Base-by-base conservation (phyloP, 1,139 yeast genomes). In the Kodamaea suecica region DNA sequence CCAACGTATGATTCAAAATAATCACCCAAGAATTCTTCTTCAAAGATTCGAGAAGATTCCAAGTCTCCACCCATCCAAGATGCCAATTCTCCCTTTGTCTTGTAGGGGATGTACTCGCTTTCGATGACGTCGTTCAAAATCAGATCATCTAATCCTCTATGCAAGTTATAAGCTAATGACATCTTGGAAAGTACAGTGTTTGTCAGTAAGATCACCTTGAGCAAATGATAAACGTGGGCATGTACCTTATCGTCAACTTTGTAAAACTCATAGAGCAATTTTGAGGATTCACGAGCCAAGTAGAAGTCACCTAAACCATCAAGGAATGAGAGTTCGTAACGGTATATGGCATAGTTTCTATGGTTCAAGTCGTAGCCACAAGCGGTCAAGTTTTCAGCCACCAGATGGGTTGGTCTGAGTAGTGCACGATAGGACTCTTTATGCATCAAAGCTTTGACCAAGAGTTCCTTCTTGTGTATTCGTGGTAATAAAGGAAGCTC, bases 271-370 rank as follows among this genome's bases (percentile, higher is more conserved):
- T 62, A 68, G 34, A 68, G 52, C 31, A 67, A 46, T 35, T 57
- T 59, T 2, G 71, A 60, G 1, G 70, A 58, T 40, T 64, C 72
- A 17, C 61, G 55, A 6, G 72, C 67, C 32, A 68, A 52, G 36
- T 58, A 65, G 40, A 64, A 65, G 46, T 68, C 74, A 0, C 74
- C 74, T 35, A 68, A 55, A 0, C 74, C 74, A 43, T 68, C 74
- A 36, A 64, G 57, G 35, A 66, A 63, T n/a, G 70, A 65, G 27
- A 67, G 53, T 37, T 66, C 72, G 39, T 62, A 55, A 29, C 67
- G 49, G 21, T 63, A 47, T 4, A 61, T 47, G 10, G 47, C 48
- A 34, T 53, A 51, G n/a, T 47, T 49, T 23, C 45, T 40, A 8
- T 39, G 43, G 20, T 52, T 50, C 12, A 54, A 37, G n/a, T 47